Base-by-base conservation (phyloP, 306 rosid species). In the Pachyrhizus erosus region DNA sequence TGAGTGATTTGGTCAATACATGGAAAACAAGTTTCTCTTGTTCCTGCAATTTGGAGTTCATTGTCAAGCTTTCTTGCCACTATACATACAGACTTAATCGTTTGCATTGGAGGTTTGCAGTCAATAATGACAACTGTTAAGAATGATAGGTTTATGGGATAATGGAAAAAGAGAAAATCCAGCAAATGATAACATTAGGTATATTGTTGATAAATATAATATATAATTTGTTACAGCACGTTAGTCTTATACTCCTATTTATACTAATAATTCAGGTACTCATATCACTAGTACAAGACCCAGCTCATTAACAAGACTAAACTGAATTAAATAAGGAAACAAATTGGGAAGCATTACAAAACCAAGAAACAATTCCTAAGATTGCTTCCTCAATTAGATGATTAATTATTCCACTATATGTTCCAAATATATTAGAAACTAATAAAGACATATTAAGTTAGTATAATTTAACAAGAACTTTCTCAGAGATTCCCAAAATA, bases 1-100 rank as follows among this genome's bases (percentile, higher is more conserved):
- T 73, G 68, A 62, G 31, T 17, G 84, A 73, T 73, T 73, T 52
- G 66, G 84, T 81, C 43, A 81, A 51, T 48, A 81, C 34, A 49
- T 81, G 84, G 46, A 81, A 81, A 62, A 81, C 84, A 73, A 81
- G 68, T 64, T 81, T 81, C 58, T 64, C 80, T 27, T 69, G 80
- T 37, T 81, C 84, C 84, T 81, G 80, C 58, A 61, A 42, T 81
- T 81, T 48, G 55, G 37, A 73, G 33, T 5, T 26, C 73, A 60
- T 27, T 43, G 57, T 80, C 73, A 80, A 80, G 65, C 73, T 71
- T 80, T 60, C 52, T 61, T 46, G 55, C 62, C 31, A 21, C 52
- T 11, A 21, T 48, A 45, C 29, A 72, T 45, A n/a, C 9, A 0
- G 8, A 23, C 49, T 72, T 46, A 14, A 67, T 18, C 8, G 18